phyloP scores from a whole-genome alignment of 2,329 filamentous ascomycete species.

The Seiridium cupressi region DNA sequence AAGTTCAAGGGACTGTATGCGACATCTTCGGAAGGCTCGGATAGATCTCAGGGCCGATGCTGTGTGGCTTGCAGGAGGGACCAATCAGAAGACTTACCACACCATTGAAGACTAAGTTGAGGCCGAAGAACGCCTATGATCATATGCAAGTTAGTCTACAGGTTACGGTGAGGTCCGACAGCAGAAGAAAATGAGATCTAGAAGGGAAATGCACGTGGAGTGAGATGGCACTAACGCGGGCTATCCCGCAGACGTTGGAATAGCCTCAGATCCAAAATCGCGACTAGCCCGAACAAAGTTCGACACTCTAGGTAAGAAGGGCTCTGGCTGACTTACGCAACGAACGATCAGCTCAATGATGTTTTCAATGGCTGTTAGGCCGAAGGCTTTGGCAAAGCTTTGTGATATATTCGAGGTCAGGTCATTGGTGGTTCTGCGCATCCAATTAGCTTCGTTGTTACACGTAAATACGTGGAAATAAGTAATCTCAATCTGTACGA shows the following conservation, averaged over 20 bases:
- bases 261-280: background rate
- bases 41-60: background rate
- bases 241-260: background rate
- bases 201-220: background rate
- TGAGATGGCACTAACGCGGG: background rate
- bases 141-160: conserved; percentile 4
- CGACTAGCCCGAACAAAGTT: background rate
- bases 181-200: background rate
- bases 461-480: background rate
- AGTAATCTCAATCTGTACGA: background rate
- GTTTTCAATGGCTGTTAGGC: conserved; percentile 37
- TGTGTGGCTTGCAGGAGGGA: background rate
- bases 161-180: background rate
- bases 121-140: conserved; percentile 67
- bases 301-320: background rate
- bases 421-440: conserved; percentile 52
- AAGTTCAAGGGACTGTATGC: background rate
- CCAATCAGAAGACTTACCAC: conserved; percentile 44
- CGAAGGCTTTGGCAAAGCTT: conserved; percentile 41
- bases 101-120: conserved; percentile 74
- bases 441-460: background rate
- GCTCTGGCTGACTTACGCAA: conserved; percentile 36
- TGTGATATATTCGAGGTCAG: conserved; percentile 49
- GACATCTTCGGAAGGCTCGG: background rate
- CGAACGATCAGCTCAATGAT: conserved; percentile 49